Conservation (phyloP, 1,284 basidiomycete genomes). For the Coniferiporia sulphurascens region DNA sequence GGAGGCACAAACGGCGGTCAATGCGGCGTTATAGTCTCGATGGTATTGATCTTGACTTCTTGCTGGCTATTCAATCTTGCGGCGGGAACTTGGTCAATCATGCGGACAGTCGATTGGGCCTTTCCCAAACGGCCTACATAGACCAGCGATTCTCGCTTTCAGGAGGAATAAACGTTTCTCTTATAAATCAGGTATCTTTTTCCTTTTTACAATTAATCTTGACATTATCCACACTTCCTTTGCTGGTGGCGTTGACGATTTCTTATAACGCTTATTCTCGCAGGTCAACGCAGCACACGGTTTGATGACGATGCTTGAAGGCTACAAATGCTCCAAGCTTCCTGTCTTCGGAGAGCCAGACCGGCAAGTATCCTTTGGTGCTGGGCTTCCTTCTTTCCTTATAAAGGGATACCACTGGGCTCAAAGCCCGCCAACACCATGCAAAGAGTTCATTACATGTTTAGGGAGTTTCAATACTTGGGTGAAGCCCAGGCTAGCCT, state of each 20-base stretch:
- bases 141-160: neutral
- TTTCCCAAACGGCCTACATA: neutral
- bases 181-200: neutral
- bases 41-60: constrained; percentile 30
- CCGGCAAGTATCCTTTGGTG: neutral
- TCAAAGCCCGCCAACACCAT: neutral
- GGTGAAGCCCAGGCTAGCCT: neutral
- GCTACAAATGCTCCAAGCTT: neutral
- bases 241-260: no score
- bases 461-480: neutral
- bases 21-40: constrained; percentile 54
- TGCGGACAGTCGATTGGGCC: neutral
- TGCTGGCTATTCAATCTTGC: constrained; percentile 18
- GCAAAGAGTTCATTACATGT: neutral
- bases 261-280: neutral
- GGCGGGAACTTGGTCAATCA: constrained; percentile 1
- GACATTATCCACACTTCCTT: neutral
- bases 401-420: neutral
- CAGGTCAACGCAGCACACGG: constrained; percentile 21
- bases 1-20: constrained; percentile 40
- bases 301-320: neutral
- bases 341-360: neutral
- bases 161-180: neutral
- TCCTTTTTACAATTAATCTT: neutral
- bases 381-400: neutral